These are phyloP conservation scores for Microcos paniculata DNA, from an alignment of 345 rosid species.

Conservation along the genomic window DNA sequence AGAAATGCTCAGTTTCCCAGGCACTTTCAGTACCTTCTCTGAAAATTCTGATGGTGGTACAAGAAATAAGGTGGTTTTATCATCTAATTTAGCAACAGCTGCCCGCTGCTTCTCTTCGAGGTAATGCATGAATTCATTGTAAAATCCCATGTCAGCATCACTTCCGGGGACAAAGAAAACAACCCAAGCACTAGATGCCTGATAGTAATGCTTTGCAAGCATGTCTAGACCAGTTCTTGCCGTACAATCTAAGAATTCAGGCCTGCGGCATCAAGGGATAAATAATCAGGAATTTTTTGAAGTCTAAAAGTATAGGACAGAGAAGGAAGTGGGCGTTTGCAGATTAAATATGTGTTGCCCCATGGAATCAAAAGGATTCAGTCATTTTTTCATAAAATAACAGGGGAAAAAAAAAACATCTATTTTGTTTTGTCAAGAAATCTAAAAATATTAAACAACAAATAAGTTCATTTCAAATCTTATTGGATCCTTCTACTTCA, in stretches of 20 bases:
- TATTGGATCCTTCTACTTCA: not conserved
- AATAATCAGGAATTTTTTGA: not conserved
- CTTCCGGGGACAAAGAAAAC: slow-evolving; percentile 91
- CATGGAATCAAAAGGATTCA: not conserved
- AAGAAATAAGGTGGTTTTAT: slow-evolving; percentile 83
- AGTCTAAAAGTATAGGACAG: not conserved
- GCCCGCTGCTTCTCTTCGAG: slow-evolving; percentile 94
- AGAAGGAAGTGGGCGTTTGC: not conserved
- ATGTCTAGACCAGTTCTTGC: slow-evolving; percentile 94
- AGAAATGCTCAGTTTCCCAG: slow-evolving; percentile 89
- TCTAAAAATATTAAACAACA: not conserved
- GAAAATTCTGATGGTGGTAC: slow-evolving; percentile 98
- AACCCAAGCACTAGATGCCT: slow-evolving; percentile 90
- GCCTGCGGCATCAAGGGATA: slow-evolving; percentile 51
- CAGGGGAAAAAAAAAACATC: not conserved
- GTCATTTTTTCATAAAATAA: not conserved
- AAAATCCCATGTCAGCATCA: slow-evolving; percentile 81
- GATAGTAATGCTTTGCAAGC: slow-evolving; percentile 94
- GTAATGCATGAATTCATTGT: slow-evolving; percentile 91
- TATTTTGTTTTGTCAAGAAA: not conserved
- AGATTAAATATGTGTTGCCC: not conserved
- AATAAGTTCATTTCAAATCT: not conserved
- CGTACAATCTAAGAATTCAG: slow-evolving; percentile 90
- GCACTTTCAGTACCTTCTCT: slow-evolving; percentile 83
- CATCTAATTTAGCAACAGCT: slow-evolving; percentile 92